Evolutionary conservation across 2,329 filamentous ascomycete species (phyloP), one percentile per base, ranked within the genome.

Genomic region (Cladosporium velox): DNA sequence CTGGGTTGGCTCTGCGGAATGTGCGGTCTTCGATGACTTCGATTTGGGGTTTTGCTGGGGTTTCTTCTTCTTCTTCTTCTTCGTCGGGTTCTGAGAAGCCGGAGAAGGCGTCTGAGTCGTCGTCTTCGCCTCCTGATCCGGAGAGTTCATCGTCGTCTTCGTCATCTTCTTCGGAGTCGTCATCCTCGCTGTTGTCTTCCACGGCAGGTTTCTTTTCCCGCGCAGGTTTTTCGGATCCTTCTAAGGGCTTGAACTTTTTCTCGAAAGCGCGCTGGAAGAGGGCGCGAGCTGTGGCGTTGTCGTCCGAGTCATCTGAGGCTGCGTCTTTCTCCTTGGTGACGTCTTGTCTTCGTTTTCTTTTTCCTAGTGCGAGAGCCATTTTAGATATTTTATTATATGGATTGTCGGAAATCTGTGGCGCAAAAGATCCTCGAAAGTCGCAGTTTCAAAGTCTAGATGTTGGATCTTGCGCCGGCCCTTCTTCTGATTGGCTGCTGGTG

Each of bases 211-310:
- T 67, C 18, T 77, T 74, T 12, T 75, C 74, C 49, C 77, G 73
- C 21, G 75, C 75, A 2, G 65, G 62, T 57, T 71, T 68, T 71
- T n/a, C 69, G 72, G 24, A 67, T 67, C 68, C 75, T 65, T 78
- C 74, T 3, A 78, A 76, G 10, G 94, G 92, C 75, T 88, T 87
- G 81, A 97, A 98, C 75, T 91, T 89, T 32, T 91, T 87, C 79
- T 97, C 95, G 75, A 98, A 98, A 76, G 94, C 90, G 71, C 87
- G 87, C 66, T 89, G 88, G 74, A 99, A 91, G 66, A 93, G 85
- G 65, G 90, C 91, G 71, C 91, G 88, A 14, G 90, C 84, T 34
- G 66, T 88, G 49, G 80, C 77, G n/a, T 75, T 76, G 32, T 76
- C 71, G 57, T 76, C 72, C 3, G 70, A 68, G 52, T 68, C 60